Base-by-base conservation (phyloP, 345 rosid species). In the Raphanus raphanistrum region DNA sequence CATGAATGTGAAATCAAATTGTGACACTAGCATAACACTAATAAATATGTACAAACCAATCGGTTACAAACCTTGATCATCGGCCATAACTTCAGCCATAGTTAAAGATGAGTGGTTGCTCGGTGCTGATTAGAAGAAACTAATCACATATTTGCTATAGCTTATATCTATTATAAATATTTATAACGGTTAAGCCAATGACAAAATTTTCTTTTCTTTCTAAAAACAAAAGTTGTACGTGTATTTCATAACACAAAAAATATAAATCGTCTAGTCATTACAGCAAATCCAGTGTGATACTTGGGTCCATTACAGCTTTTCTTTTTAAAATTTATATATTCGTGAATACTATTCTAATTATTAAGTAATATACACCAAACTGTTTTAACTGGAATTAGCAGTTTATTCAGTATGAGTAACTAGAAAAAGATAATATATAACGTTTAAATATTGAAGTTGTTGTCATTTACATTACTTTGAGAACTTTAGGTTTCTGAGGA, bases 281-380 rank as follows among this genome's bases (percentile, higher is more conserved):
- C 68, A 72, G 68, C 73, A 78, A 78, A 66, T 58, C 73, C 63
- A 60, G 27, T 26, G 50, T 57, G 77, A 78, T 72, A 58, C 59
- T 67, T 60, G 77, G 81, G 77, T 72, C 73, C 81, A 78, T 66
- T 60, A 72, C 69, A 72, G 48, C 69, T 72, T 72, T 72, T 10
- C 35, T 59, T 78, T 67, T 54, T 16, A 48, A 26, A 25, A 10
- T 41, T 43, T 45, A 72, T 43, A 72, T 71, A 63, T 7, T 25
- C 7, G 8, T 43, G 35, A 71, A 33, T 61, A 61, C 41, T 33
- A 48, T 4, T 45, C 15, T n/a, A n/a, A 32, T n/a, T 48, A 36
- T 28, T 36, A 2, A 16, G 43, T 50, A 70, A 33, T 57, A 36
- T 8, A 64, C 33, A 52, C 63, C n/a, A 35, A 8, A 26, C 36